phyloP scores from a whole-genome alignment of 2,329 filamentous ascomycete genomes.

The Penicillium hesseltinei region DNA sequence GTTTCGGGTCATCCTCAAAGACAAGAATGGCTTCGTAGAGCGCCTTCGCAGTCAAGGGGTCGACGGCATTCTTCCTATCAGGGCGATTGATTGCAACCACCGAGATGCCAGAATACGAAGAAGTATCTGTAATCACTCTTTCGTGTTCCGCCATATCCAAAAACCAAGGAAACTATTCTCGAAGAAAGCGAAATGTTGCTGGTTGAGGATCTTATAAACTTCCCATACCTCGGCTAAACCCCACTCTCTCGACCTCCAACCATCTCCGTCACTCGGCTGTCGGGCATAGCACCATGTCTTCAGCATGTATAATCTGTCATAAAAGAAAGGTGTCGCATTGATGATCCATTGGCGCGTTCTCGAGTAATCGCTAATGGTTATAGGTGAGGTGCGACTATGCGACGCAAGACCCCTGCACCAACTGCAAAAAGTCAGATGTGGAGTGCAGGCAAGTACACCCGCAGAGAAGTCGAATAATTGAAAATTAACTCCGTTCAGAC shows the following conservation, averaged over 20 bases:
- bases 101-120: constrained; percentile 46
- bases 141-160: constrained; percentile 2
- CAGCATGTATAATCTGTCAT: constrained; percentile 44
- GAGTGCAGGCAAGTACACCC: constrained; percentile 25
- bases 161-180: background rate
- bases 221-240: constrained; percentile 9
- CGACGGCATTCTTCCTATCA: constrained; percentile 53
- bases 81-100: constrained; percentile 57
- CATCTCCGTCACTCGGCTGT: constrained; percentile 7
- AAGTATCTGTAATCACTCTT: constrained; percentile 8
- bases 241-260: constrained; percentile 17
- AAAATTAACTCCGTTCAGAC: constrained; percentile 15
- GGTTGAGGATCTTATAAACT: background rate
- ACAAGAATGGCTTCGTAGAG: constrained; percentile 49
- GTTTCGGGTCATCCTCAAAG: constrained; percentile 51
- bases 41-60: constrained; percentile 48
- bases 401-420: constrained; percentile 28
- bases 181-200: background rate
- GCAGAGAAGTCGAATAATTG: background rate
- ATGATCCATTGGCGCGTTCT: constrained; percentile 3
- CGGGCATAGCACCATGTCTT: constrained; percentile 16
- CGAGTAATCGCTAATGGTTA: constrained; percentile 13
- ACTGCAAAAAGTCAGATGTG: constrained; percentile 24
- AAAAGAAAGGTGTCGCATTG: constrained; percentile 41
- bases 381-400: constrained; percentile 29